Conservation (phyloP, 2,329 filamentous ascomycete genomes). For the Exophiala aquamarina region DNA sequence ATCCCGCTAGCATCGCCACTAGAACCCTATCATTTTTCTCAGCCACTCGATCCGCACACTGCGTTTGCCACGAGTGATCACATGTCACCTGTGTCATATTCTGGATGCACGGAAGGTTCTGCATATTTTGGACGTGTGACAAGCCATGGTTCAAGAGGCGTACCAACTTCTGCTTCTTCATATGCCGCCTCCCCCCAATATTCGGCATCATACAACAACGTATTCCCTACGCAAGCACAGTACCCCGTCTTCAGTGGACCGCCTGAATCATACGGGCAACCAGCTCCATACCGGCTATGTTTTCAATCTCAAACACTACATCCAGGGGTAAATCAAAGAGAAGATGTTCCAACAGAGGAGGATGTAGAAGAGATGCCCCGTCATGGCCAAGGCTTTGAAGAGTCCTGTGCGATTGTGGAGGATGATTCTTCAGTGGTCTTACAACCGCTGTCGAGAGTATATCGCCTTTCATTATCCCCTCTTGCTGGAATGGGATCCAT, state of each 20-base stretch:
- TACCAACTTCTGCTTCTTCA: not conserved
- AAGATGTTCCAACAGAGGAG: conserved; percentile 27
- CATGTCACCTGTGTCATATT: conserved; percentile 13
- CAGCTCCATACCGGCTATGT: no score
- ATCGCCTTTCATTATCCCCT: conserved; percentile 18
- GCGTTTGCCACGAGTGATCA: conserved; percentile 3
- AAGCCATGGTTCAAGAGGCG: conserved; percentile 9
- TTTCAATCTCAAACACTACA: conserved; percentile 4
- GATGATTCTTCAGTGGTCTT: conserved; percentile 12
- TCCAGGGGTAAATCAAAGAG: not conserved
- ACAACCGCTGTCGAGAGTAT: conserved; percentile 11
- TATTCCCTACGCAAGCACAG: conserved; percentile 5
- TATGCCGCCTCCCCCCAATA: conserved; percentile 12
- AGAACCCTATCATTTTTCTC: conserved; percentile 1
- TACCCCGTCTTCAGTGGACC: conserved; percentile 1
- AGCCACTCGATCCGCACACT: not conserved
- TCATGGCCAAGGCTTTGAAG: conserved; percentile 8
- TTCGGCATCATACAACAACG: conserved; percentile 7
- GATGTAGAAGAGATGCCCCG: conserved; percentile 24
- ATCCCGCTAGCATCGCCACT: conserved; percentile 10
- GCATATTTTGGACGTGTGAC: conserved; percentile 16
- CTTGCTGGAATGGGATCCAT: conserved; percentile 37
- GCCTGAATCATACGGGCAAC: conserved; percentile 4
- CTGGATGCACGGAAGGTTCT: conserved; percentile 12
- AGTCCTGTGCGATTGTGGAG: conserved; percentile 16